Base-by-base conservation (phyloP, 768 basidiomycete genomes). In the Obba rivulosa region DNA sequence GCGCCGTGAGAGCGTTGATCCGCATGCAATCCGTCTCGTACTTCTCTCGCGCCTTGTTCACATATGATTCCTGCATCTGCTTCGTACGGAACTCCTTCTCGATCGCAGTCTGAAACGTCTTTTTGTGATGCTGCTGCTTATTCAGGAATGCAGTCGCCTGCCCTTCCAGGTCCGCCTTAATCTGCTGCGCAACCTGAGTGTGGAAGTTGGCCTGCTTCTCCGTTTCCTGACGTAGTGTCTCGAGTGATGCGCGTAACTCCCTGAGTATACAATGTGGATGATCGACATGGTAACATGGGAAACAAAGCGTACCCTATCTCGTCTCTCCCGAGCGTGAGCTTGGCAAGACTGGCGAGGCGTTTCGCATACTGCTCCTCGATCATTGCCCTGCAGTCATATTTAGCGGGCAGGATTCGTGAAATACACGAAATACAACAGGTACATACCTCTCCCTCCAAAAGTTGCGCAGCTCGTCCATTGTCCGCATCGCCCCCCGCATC, bases 361-460 rank as follows among this genome's bases (percentile, higher is more conserved):
- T 92, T 92, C 1, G 94, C 86, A 61, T 97, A 98, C 34, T 98
- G 95, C 59, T 97, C 93, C 66, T 98, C 94, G 53, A 97, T 96
- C 24, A 74, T 55, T 8, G 92, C 85, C 62, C 95, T 96, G 58
- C 3, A 41, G 36, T 7, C 13, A 5, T 13, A 31, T 31, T 5
- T 31, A 31, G 28, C 28, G 28, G n/a, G n/a, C 17, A 36, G 46
- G 24, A 52, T 36, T 45, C 17, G 44, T 36, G 35, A 34, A 22
- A 21, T 2, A 21, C 18, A 4, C 4, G 11, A 11, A 14, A 24
- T 25, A 37, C 41, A 4, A 41, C 20, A 38, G n/a, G 18, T 10
- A 69, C 82, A 50, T 53, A 94, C 94, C 95, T 77, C 67, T 98
- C 95, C 61, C 92, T 94, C 90, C 92, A 96, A 60, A 89, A 94